phyloP scores from a whole-genome alignment of 331 rosid species.

The Saraca asoca region DNA sequence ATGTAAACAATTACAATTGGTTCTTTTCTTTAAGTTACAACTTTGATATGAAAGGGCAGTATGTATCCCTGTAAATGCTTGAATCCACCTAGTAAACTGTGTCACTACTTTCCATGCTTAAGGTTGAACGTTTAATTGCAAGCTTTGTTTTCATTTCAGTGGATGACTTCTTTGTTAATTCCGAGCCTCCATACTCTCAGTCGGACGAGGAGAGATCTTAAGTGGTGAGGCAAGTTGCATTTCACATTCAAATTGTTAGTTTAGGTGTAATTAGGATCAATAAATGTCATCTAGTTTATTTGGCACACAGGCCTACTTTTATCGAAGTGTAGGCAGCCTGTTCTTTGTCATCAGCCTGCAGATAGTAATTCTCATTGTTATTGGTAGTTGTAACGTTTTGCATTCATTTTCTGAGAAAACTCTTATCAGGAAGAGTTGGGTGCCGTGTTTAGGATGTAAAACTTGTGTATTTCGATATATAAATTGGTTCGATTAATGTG shows the following conservation, averaged over 20 bases:
- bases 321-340: constrained; percentile 46
- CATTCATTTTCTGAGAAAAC: constrained; percentile 41
- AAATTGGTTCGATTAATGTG: constrained; percentile 34
- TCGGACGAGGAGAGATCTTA: constrained; percentile 88
- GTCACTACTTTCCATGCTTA: too few relatives aligned
- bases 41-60: background rate
- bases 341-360: constrained; percentile 36
- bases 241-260: constrained; percentile 48
- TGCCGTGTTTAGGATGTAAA: constrained; percentile 31
- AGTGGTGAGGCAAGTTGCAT: constrained; percentile 37
- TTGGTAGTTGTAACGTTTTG: constrained; percentile 35
- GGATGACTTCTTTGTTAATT: constrained; percentile 96
- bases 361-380: constrained; percentile 35
- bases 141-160: constrained; percentile 49
- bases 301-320: constrained; percentile 42
- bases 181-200: constrained; percentile 77
- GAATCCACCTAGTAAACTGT: too few relatives aligned
- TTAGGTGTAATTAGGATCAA: constrained; percentile 45
- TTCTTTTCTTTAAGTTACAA: background rate
- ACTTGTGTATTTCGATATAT: constrained; percentile 43
- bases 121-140: too few relatives aligned
- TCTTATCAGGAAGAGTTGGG: constrained; percentile 28
- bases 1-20: too few relatives aligned
- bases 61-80: background rate
- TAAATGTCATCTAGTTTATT: constrained; percentile 40